Percentiles rank a stretch among this genome's conserved stretches.
These are phyloP conservation scores for Aquilaria malaccensis DNA, from an alignment of 345 rosid genomes.

Conservation along the genomic window DNA sequence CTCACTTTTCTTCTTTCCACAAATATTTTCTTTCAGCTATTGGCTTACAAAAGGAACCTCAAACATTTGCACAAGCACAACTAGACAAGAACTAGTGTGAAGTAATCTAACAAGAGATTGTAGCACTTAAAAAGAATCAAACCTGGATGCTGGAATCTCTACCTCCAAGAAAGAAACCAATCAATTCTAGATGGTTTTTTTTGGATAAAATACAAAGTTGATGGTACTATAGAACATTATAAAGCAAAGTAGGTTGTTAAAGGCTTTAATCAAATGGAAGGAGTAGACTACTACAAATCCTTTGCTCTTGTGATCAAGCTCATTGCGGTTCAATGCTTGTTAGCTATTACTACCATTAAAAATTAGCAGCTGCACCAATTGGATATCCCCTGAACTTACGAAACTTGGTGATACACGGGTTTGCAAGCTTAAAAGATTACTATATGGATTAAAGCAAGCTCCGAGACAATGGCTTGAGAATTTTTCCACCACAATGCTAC, in stretches of 20 bases:
- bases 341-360: too few species aligned
- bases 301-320: not conserved
- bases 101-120: too few species aligned
- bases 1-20: too few species aligned
- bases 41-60: too few species aligned
- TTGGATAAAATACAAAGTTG: too few species aligned
- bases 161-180: not conserved
- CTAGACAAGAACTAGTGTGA: too few species aligned
- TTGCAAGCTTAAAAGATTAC: not conserved
- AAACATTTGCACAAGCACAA: too few species aligned
- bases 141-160: too few species aligned
- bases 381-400: not conserved
- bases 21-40: too few species aligned
- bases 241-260: not conserved
- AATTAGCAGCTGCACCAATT: not conserved
- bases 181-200: not conserved
- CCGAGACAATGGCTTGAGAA: not conserved
- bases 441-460: not conserved
- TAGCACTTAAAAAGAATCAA: too few species aligned
- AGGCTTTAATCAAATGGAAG: not conserved
- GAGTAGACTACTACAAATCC: not conserved
- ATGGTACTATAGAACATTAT: not conserved
- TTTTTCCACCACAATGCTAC: not conserved
- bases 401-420: not conserved
- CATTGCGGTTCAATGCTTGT: not conserved